phyloP scores from a whole-genome alignment of 208 protist genomes.

The Leishmania martiniquensis region DNA sequence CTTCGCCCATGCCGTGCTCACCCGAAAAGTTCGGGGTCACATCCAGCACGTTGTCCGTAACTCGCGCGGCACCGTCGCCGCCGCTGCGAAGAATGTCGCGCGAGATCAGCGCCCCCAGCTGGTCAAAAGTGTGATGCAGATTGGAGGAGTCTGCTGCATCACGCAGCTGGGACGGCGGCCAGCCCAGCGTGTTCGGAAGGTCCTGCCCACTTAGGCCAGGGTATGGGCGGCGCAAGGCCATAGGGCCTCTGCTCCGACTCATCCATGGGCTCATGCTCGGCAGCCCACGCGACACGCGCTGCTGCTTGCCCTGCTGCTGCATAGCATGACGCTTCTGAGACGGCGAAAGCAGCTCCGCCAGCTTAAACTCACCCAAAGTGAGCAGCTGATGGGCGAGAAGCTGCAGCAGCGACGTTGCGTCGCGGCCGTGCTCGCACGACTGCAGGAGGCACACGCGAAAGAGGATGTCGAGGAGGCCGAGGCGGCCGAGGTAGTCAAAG shows the following conservation, averaged over 20 bases:
- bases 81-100: not conserved
- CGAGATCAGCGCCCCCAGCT: not conserved
- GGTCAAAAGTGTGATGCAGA: not conserved
- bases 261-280: not conserved
- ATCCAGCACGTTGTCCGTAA: not conserved
- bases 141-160: not conserved
- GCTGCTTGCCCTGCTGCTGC: constrained; percentile 12
- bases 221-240: not conserved
- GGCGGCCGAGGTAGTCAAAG: constrained; percentile 51
- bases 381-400: constrained; percentile 59
- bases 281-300: constrained; percentile 6
- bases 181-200: too few species aligned
- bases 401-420: constrained; percentile 65
- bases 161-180: not conserved
- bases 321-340: constrained; percentile 17
- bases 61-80: not conserved
- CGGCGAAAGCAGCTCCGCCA: constrained; percentile 27
- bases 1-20: not conserved
- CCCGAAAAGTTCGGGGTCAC: not conserved
- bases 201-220: not conserved
- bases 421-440: constrained; percentile 54
- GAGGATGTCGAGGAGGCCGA: constrained; percentile 52
- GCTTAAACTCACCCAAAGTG: constrained; percentile 34
- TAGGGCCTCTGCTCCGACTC: not conserved
- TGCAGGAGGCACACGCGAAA: constrained; percentile 46